Evolutionary conservation across 257 asterid genomes (phyloP).

Genomic region (Scutellaria galericulata): DNA sequence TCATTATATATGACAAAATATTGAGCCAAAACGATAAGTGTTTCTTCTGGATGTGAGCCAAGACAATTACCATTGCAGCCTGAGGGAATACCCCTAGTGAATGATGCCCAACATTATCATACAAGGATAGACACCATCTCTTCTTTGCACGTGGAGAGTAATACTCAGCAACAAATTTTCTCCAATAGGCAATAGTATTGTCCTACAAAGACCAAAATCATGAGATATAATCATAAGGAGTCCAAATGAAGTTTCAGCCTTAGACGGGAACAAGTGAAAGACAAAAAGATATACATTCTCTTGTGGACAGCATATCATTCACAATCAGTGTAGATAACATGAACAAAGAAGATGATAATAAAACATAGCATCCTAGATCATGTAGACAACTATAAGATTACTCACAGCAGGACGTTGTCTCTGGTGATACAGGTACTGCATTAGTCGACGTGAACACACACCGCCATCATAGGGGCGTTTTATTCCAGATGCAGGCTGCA

Average conservation of each 20-base stretch:
- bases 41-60: background rate
- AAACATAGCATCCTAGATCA: constrained; percentile 15
- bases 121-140: constrained; percentile 93
- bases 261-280: constrained; percentile 15
- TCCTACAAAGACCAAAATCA: constrained; percentile 54
- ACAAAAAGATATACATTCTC: constrained; percentile 16
- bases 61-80: constrained; percentile 83
- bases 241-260: background rate
- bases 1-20: background rate
- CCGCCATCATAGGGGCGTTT: constrained; percentile 89
- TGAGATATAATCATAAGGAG: constrained; percentile 22
- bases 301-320: constrained; percentile 22
- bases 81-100: constrained; percentile 96
- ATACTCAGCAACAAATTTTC: constrained; percentile 93
- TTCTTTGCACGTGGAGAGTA: constrained; percentile 96
- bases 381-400: constrained; percentile 27
- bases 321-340: background rate
- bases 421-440: constrained; percentile 96
- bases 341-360: background rate
- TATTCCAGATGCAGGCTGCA: constrained; percentile 65
- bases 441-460: constrained; percentile 89
- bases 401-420: constrained; percentile 93
- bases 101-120: constrained; percentile 91
- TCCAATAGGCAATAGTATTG: constrained; percentile 93
- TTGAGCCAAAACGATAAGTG: constrained; percentile 17